Percentiles rank a stretch among this genome's conserved stretches.
phyloP scores from a whole-genome alignment of 257 asterid species.

The Striga asiatica region DNA sequence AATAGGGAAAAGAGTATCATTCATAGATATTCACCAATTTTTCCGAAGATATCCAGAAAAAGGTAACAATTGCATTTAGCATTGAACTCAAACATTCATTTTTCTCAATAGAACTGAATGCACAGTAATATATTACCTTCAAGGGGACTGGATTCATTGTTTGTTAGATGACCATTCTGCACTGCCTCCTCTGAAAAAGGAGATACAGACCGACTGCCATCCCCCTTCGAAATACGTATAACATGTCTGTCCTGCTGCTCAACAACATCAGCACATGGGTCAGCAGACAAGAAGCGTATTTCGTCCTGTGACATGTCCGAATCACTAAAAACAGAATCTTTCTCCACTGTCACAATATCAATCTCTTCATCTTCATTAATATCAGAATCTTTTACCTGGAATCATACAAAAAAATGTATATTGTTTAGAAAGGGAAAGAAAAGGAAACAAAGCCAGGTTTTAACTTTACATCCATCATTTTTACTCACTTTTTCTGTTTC shows the following conservation, averaged over 20 bases:
- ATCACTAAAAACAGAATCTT: constrained; percentile 67
- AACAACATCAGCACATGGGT: constrained; percentile 57
- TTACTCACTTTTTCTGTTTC: constrained; percentile 49
- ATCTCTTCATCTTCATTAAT: constrained; percentile 64
- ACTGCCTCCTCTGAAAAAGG: constrained; percentile 58
- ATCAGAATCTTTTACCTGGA: constrained; percentile 57
- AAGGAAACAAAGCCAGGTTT: neutral
- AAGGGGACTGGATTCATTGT: constrained; percentile 48
- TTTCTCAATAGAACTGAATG: neutral
- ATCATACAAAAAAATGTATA: constrained; percentile 7
- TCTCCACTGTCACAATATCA: constrained; percentile 54
- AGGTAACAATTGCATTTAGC: neutral
- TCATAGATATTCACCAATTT: neutral
- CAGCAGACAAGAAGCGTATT: constrained; percentile 62
- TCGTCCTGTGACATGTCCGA: constrained; percentile 71
- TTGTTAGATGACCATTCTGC: constrained; percentile 46
- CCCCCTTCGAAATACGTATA: constrained; percentile 41
- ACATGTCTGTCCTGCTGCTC: constrained; percentile 44
- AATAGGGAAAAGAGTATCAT: neutral
- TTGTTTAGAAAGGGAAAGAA: constrained; percentile 12
- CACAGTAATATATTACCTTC: constrained; percentile 35
- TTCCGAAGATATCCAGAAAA: neutral
- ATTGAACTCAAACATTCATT: neutral
- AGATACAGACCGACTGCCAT: constrained; percentile 53
- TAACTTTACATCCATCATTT: neutral